A percentile compares a stretch with the other conserved stretches of the same genome.
Evolutionary conservation across 2,329 filamentous ascomycete species (phyloP).

Genomic region (Colletotrichum siamense): DNA sequence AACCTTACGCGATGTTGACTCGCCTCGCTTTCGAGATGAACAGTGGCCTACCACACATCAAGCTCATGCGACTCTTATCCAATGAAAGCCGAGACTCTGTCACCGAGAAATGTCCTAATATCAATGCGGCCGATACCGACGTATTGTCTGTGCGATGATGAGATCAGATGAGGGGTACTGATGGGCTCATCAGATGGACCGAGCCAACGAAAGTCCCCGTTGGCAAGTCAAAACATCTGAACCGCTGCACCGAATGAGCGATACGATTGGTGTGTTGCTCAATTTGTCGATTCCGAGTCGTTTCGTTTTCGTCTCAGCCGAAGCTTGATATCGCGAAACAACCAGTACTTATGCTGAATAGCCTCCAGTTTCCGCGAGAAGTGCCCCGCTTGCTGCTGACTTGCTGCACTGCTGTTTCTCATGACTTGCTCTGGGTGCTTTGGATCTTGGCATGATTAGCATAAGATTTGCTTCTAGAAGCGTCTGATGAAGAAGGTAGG

Average conservation of each 20-base stretch:
- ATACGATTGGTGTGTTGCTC: background rate
- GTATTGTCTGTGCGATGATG: background rate
- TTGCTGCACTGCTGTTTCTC: background rate
- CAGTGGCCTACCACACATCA: background rate
- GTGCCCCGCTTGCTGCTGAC: background rate
- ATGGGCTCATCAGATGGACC: background rate
- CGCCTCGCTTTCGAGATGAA: background rate
- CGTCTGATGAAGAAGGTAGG: accelerated
- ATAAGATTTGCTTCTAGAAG: background rate
- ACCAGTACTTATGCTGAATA: background rate
- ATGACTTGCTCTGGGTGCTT: background rate
- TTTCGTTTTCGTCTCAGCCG: constrained; percentile 2
- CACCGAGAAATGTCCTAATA: background rate
- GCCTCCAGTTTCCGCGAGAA: background rate
- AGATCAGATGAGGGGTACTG: background rate
- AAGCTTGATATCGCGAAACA: background rate
- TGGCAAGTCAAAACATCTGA: background rate
- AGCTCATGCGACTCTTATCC: background rate
- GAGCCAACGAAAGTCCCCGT: background rate
- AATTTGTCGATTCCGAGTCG: background rate
- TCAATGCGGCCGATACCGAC: background rate
- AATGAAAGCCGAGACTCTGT: background rate
- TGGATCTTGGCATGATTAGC: background rate
- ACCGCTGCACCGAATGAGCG: background rate
- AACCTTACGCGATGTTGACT: background rate